Base-by-base conservation (phyloP, 179 eudicot species). In the Spinacia oleracea region DNA sequence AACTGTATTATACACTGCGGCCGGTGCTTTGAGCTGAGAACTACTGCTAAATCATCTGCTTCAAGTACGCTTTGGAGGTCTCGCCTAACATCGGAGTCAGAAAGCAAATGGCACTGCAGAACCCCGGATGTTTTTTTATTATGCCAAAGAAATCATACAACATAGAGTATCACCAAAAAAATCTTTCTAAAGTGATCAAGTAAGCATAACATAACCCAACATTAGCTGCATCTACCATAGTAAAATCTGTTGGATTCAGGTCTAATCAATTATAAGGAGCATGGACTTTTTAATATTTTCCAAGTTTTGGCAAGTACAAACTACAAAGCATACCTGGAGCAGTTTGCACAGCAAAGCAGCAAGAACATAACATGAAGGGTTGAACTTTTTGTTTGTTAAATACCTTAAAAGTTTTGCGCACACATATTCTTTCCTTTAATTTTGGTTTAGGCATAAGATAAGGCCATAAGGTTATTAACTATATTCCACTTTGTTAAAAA, bases 1-100 rank as follows among this genome's bases (percentile, higher is more conserved):
- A 93, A 91, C 79, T 88, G 93, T 64, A 95, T 86, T 77, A 95
- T 88, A 88, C 98, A 93, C 72, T 89, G 97, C 20, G 98, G 97
- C 51, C 89, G 88, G 76, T 95, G 93, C 63, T 88, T 88, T 38
- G 97, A 90, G 67, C 83, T 80, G 76, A 95, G 89, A 80, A 95
- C 90, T 50, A 95, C 81, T 50, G 89, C 89, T 56, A 93, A 83
- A 81, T 95, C 97, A 77, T 91, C 98, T 60, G 80, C 90, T 81
- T 95, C 98, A 29, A 95, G 92, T 65, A 93, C 76, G 76, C 23
- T 70, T 81, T 90, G 83, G 27, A 93, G 97, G 72, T 95, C 97
- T 80, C 32, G 73, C 71, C 80, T 87, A 73, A 87, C 77, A 77
- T 93, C 94, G 23, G 98, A 95, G 60, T 88, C 98, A 83, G 88